phyloP scores from a whole-genome alignment of 2,329 filamentous ascomycete species.

The Pseudogymnoascus sp. region DNA sequence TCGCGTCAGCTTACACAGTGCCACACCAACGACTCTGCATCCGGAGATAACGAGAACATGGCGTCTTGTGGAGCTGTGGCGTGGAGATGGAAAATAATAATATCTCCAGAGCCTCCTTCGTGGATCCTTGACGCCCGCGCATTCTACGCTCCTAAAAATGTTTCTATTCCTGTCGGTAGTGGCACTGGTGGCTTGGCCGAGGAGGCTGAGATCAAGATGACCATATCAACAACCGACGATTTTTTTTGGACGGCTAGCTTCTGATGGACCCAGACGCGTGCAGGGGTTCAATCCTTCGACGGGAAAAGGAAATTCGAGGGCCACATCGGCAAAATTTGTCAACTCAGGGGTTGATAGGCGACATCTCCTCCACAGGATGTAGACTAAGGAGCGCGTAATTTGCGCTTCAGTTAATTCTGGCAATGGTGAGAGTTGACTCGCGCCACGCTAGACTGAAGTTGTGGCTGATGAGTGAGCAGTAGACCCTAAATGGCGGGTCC shows the following conservation, averaged over 20 bases:
- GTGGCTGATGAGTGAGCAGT: slow-evolving; percentile 7
- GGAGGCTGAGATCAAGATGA: not conserved
- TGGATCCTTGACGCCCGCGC: not conserved
- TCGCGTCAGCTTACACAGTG: not conserved
- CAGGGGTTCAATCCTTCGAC: not conserved
- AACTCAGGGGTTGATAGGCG: not conserved
- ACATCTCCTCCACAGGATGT: not conserved
- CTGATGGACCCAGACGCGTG: not conserved
- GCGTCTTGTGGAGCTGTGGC: not conserved
- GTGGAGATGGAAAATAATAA: not conserved
- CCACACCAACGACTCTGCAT: not conserved
- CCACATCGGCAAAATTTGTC: not conserved
- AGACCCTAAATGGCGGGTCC: slow-evolving; percentile 4
- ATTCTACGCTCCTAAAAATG: not conserved
- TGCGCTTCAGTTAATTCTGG: not conserved
- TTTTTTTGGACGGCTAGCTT: not conserved
- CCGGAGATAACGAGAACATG: not conserved
- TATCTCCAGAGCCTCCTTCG: not conserved
- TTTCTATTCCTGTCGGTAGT: not conserved
- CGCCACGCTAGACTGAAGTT: not conserved
- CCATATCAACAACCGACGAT: not conserved
- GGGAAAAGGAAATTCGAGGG: not conserved
- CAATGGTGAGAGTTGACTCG: not conserved
- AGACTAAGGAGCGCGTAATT: not conserved
- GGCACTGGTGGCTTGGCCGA: slow-evolving; percentile 1